phyloP scores from a whole-genome alignment of 2,329 filamentous ascomycete species.

The Phoma sp. region DNA sequence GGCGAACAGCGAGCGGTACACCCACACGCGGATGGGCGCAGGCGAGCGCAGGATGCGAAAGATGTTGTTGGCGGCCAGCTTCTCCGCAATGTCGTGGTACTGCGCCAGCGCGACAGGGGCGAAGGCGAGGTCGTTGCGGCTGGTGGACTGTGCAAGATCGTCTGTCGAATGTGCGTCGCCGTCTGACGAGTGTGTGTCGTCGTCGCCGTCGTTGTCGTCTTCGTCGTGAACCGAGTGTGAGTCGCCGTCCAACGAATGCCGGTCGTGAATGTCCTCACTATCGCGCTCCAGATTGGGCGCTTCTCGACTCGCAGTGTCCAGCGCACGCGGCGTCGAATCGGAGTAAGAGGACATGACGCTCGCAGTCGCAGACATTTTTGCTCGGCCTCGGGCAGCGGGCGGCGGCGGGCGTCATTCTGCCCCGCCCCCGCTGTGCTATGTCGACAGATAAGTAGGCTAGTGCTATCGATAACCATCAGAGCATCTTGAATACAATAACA shows the following conservation, averaged over 20 bases:
- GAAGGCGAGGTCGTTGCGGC: conserved; percentile 21
- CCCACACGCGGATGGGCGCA: conserved; percentile 35
- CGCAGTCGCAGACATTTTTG: conserved; percentile 7
- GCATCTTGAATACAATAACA: not conserved
- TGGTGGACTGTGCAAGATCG: not conserved
- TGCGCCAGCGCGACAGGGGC: conserved; percentile 33
- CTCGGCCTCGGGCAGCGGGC: not conserved
- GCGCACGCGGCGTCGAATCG: conserved; percentile 15
- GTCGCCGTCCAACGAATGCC: no score
- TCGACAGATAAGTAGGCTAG: not conserved
- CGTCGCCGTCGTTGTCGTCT: no score
- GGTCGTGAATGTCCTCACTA: no score
- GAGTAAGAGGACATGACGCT: conserved; percentile 17
- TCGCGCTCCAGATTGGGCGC: no score
- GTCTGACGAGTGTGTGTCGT: not conserved
- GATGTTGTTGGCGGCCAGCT: conserved; percentile 33
- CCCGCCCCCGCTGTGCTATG: conserved; percentile 21
- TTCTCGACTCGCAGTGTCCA: not conserved
- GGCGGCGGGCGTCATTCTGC: conserved; percentile 12
- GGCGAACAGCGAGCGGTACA: conserved; percentile 32
- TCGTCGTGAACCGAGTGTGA: no score
- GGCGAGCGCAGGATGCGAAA: conserved; percentile 35
- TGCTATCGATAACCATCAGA: conserved; percentile 6
- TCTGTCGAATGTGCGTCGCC: no score
- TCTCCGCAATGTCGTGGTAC: conserved; percentile 29